Conservation (phyloP, 192 early-diverging fungal genomes). For the Backusella tarrabulga region DNA sequence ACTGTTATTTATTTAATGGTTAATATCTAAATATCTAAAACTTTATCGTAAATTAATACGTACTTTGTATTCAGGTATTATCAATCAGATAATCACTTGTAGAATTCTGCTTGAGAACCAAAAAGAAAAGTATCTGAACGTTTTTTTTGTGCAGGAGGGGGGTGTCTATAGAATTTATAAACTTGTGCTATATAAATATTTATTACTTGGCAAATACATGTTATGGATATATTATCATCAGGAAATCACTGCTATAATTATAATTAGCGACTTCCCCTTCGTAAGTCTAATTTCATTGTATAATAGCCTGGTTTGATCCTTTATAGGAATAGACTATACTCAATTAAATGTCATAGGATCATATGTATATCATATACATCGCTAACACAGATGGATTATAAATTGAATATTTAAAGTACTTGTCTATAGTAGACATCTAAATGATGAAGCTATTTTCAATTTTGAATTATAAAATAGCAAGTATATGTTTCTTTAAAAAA, state of each 20-base stretch:
- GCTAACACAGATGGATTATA: not conserved
- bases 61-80: not conserved
- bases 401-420: not conserved
- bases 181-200: not conserved
- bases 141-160: too few species aligned
- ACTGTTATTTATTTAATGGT: not conserved
- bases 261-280: not conserved
- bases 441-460: not conserved
- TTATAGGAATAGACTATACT: not conserved
- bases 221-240: not conserved
- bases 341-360: not conserved
- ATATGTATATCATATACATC: not conserved
- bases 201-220: not conserved
- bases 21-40: not conserved
- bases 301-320: not conserved
- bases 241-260: not conserved
- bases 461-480: not conserved
- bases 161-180: not conserved
- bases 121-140: not conserved
- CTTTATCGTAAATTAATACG: not conserved
- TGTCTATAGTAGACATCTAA: not conserved
- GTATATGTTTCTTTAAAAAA: not conserved
- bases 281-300: not conserved
- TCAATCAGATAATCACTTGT: not conserved
- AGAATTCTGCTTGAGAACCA: not conserved